Evolutionary conservation across 768 basidiomycete species (phyloP).

Genomic region (Leccinum boreale): DNA sequence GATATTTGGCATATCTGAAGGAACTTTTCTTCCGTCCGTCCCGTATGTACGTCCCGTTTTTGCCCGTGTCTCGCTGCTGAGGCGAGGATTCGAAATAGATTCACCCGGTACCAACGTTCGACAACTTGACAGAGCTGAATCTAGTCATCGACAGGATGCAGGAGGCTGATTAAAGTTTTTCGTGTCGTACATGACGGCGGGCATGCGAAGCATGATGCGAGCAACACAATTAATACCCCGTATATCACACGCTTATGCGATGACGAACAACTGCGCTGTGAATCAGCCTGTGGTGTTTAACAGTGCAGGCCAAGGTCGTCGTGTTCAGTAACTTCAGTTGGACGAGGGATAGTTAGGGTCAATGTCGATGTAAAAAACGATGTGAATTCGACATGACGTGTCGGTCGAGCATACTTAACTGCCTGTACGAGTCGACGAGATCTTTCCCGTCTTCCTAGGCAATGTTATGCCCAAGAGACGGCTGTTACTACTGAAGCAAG

Average conservation of each 20-base stretch:
- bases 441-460: neutral
- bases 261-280: too few relatives aligned
- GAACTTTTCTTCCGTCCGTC: conserved; percentile 11
- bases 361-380: neutral
- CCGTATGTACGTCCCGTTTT: conserved; percentile 25
- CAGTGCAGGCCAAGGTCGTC: too few relatives aligned
- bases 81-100: conserved; percentile 35
- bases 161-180: conserved; percentile 13
- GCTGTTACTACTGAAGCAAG: too few relatives aligned
- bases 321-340: too few relatives aligned
- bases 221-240: too few relatives aligned
- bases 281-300: too few relatives aligned
- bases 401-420: neutral
- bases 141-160: conserved; percentile 68
- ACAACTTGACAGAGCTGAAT: conserved; percentile 54
- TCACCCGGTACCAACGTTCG: conserved; percentile 68
- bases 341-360: too few relatives aligned
- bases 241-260: too few relatives aligned
- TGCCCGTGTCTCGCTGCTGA: neutral
- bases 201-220: neutral
- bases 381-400: neutral
- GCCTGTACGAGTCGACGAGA: neutral
- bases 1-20: conserved; percentile 27
- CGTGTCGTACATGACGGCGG: neutral
- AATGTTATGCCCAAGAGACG: too few relatives aligned